Conservation (phyloP, 139 green algal species). For the Pleodorina starrii region DNA sequence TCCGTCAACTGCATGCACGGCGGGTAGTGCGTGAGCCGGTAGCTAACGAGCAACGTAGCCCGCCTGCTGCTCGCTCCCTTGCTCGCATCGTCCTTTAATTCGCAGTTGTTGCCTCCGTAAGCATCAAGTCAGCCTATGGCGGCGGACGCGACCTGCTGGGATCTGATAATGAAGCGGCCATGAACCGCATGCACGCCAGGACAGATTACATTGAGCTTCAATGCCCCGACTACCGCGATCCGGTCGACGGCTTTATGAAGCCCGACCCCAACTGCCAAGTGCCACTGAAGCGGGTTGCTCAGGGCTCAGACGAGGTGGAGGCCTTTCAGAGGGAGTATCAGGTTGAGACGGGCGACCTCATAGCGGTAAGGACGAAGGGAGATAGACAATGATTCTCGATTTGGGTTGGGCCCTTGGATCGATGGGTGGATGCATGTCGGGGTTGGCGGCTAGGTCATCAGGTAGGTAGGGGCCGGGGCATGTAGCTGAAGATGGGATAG, state of each 20-base stretch:
- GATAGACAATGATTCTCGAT: no score
- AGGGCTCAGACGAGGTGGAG: not conserved
- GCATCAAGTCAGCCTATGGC: no score
- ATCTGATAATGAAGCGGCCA: no score
- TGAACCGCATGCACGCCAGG: no score
- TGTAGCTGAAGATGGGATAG: not conserved
- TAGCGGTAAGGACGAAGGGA: not conserved
- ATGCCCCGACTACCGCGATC: not conserved
- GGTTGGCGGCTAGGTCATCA: not conserved
- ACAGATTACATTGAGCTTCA: not conserved
- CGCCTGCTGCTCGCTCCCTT: no score
- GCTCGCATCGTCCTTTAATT: no score
- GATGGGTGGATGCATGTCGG: not conserved
- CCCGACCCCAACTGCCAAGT: not conserved
- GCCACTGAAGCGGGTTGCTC: not conserved
- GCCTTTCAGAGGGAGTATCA: not conserved
- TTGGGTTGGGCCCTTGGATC: not conserved
- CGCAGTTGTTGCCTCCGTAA: no score
- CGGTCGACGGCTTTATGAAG: not conserved
- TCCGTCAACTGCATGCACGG: no score
- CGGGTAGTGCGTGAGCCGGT: no score
- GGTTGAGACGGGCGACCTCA: not conserved
- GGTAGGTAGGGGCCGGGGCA: not conserved
- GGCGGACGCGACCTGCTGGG: no score
- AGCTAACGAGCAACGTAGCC: no score